Base-by-base conservation (phyloP, 2,329 filamentous ascomycete genomes). In the Laburnicola sp. region DNA sequence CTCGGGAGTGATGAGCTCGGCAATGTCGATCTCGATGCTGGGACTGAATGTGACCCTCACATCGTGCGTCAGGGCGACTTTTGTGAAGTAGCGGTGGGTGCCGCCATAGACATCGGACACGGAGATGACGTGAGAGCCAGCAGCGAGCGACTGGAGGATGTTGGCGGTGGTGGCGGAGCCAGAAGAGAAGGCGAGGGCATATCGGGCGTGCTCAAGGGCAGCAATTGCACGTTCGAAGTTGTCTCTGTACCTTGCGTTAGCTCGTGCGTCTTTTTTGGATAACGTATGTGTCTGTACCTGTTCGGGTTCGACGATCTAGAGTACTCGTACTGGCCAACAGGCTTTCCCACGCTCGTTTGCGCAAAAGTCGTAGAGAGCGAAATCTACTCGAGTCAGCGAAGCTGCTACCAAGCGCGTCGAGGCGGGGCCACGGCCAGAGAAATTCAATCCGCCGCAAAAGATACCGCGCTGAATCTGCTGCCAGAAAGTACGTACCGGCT, bases 71-170 rank as follows among this genome's bases (percentile, higher is more conserved):
- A 90, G 86, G 50, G 94, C 94, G 44, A 97, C 94, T 78, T 97
- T 92, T 60, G 94, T 99, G 80, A 99, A 99, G 80, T 99, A 99
- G 68, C 94, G 84, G 78, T 99, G 94, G 36, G 94, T 99, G 64
- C 94, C 94, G 63, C 94, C 94, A 74, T 99, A 99, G 65, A 99
- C 92, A 74, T 99, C 94, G 39, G 91, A 96, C 41, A 99, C 91
- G 55, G 91, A 97, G 65, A 99, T 87, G 66, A 99, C 90, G 77
- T 99, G 94, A 41, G 90, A 94, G 56, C 91, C 92, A 9, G 88
- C 82, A 23, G 93, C 91, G 51, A 99, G 84, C 62, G 89, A 94
- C 78, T 97, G 94, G 51, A 99, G 84, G 68, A 99, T 91, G 63
- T 84, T 90, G 54, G 94, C 93, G 0, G 94, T 99, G 48, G 94